Evolutionary conservation across 2,329 filamentous ascomycete genomes (phyloP).

Genomic region (Tolypocladium cylindrosporum): DNA sequence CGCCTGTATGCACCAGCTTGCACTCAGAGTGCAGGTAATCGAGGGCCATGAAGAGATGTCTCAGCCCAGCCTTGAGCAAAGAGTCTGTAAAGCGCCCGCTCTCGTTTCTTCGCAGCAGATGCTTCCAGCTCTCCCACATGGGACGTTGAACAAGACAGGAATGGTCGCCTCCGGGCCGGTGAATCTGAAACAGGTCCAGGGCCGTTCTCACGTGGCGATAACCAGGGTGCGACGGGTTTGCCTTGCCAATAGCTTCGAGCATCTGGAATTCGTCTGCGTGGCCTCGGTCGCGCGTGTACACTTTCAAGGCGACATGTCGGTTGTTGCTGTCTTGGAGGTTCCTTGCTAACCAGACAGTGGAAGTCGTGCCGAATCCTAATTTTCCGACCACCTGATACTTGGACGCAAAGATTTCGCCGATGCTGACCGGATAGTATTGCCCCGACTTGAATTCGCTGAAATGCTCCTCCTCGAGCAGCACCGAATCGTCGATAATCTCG

Average conservation of each 20-base stretch:
- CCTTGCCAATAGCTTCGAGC: slow-evolving; percentile 7
- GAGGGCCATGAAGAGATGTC: slow-evolving; percentile 22
- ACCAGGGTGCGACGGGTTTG: slow-evolving; percentile 17
- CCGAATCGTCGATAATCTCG: neutral
- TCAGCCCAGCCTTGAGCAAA: slow-evolving; percentile 23
- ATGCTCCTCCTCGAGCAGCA: slow-evolving; percentile 10
- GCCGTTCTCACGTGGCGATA: slow-evolving; percentile 17
- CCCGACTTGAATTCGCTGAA: slow-evolving; percentile 8
- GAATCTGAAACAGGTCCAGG: slow-evolving; percentile 15
- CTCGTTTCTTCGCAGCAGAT: slow-evolving; percentile 24
- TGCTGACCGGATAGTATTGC: slow-evolving; percentile 11
- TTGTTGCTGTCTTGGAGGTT: slow-evolving; percentile 4
- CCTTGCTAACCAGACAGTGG: slow-evolving; percentile 13
- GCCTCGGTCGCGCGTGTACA: slow-evolving; percentile 6
- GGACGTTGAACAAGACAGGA: slow-evolving; percentile 24
- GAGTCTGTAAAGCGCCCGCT: slow-evolving; percentile 22
- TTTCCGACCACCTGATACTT: slow-evolving; percentile 12
- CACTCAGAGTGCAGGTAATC: slow-evolving; percentile 30
- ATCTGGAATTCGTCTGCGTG: slow-evolving; percentile 10
- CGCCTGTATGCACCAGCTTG: slow-evolving; percentile 32
- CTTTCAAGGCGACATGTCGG: slow-evolving; percentile 6
- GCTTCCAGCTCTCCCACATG: slow-evolving; percentile 28
- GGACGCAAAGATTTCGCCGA: slow-evolving; percentile 9
- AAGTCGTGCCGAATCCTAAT: slow-evolving; percentile 12
- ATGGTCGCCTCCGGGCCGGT: neutral